Evolutionary conservation across 495 filamentous ascomycete species (phyloP), one percentile per base, ranked within the genome.

Genomic region (Viridothelium virens): DNA sequence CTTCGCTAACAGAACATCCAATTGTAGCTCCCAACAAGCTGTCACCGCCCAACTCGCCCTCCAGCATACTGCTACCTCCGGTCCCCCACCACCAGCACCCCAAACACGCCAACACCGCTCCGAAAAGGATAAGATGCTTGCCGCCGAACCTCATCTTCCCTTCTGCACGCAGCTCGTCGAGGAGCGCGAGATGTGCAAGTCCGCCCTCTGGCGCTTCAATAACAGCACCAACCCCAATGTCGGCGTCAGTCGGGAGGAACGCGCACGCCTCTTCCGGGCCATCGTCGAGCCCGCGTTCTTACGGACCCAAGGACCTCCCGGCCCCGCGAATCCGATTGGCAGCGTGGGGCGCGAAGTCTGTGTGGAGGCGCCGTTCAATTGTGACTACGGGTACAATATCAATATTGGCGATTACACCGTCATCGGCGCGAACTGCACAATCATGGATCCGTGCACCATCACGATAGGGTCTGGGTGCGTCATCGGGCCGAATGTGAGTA

Each of bases 371-470:
- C 93, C 94, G 12, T 97, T 98, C 74, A 87, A 81, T 44, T 97
- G 94, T 75, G 91, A 96, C 71, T 98, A 97, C 72, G 94, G 94
- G 2, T 96, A 96, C 73, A 97, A 98, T 71, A 89, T 97, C 69
- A 82, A 83, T 46, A 87, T 98, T 68, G 94, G 90, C 33, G 89
- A 92, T 70, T 87, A 94, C 71, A 91, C 94, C 6, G 84, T 87
- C 68, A 92, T 98, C 66, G 90, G 89, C 10, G 83, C 89, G 59
- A 91, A 92, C 69, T 97, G 94, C 73, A 85, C 87, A 11, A 89
- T 98, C 71, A 84, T 92, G 62, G 94, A 98, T 71, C 87, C 91
- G 41, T 85, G 85, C 66, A 74, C 78, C 53, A 85, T 91, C 67
- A 85, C 79, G 18, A 91, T 98, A 69, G 92, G 94, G 1, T 85